Evolutionary conservation across 169 alveolate genomes (phyloP).

Genomic region (Miamiensis avidus): DNA sequence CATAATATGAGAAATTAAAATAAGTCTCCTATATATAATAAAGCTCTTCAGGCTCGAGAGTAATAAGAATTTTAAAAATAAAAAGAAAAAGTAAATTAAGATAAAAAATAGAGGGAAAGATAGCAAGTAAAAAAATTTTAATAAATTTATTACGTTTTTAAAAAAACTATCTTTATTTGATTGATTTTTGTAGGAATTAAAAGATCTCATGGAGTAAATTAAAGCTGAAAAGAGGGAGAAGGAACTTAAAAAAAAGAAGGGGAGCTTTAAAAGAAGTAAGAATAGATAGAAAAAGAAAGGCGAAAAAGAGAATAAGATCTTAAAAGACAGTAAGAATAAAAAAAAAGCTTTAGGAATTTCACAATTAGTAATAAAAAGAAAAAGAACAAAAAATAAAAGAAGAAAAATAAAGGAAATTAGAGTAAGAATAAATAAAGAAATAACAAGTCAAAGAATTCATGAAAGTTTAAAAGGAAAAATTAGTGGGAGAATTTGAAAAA

Average conservation of each 20-base stretch:
- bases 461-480: constrained; percentile 21
- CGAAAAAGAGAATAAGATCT: constrained; percentile 2
- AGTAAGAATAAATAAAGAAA: constrained; percentile 12
- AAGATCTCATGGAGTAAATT: constrained; percentile 10
- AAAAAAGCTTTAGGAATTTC: constrained; percentile 9
- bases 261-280: neutral
- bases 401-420: neutral
- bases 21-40: neutral
- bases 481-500: constrained; percentile 1
- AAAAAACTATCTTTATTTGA: neutral
- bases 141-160: too few relatives aligned
- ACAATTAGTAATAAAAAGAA: constrained; percentile 12
- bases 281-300: constrained; percentile 16
- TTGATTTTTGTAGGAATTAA: neutral
- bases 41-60: neutral
- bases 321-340: constrained; percentile 4
- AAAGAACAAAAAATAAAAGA: constrained; percentile 2
- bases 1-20: too few relatives aligned
- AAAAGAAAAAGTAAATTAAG: neutral
- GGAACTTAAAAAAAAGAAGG: constrained; percentile 20
- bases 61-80: constrained; percentile 1
- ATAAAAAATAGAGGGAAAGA: constrained; percentile 2
- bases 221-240: constrained; percentile 6
- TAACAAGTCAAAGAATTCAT: constrained; percentile 14
- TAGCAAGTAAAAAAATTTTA: neutral